Percentiles rank a stretch among this genome's conserved stretches.
These are phyloP conservation scores for Metschnikowia bowlesiae DNA, from an alignment of 805 yeast genomes.

Conservation along the genomic window DNA sequence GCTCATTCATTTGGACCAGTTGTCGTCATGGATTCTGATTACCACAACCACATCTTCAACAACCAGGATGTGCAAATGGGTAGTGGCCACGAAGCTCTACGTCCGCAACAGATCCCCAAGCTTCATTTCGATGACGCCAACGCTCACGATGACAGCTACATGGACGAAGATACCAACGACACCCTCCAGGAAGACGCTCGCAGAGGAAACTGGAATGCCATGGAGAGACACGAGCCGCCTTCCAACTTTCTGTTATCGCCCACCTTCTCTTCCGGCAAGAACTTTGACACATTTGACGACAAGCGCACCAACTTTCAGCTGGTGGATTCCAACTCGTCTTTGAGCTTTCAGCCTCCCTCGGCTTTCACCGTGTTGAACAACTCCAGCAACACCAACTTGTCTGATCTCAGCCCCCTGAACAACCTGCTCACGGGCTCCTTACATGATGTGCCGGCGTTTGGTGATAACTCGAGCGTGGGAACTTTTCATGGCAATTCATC, in stretches of 20 bases:
- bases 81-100: background rate
- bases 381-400: conserved; percentile 36
- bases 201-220: background rate
- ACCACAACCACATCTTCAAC: conserved; percentile 4
- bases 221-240: conserved; percentile 13
- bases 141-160: conserved; percentile 26
- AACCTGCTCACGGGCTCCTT: conserved; percentile 11
- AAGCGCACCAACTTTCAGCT: conserved; percentile 29
- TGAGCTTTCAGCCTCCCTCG: conserved; percentile 38
- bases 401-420: conserved; percentile 29
- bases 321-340: conserved; percentile 28
- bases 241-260: conserved; percentile 23
- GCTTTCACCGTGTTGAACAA: conserved; percentile 39
- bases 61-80: background rate
- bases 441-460: conserved; percentile 8
- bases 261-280: conserved; percentile 16
- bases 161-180: conserved; percentile 38
- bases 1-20: background rate
- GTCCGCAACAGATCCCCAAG: background rate
- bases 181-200: conserved; percentile 12
- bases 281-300: conserved; percentile 15
- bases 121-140: background rate
- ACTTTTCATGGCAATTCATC: conserved; percentile 5
- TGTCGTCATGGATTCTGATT: conserved; percentile 1
- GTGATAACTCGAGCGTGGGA: conserved; percentile 7